Conservation (phyloP, 352 stramenopile species). For the Phytophthora quininea region DNA sequence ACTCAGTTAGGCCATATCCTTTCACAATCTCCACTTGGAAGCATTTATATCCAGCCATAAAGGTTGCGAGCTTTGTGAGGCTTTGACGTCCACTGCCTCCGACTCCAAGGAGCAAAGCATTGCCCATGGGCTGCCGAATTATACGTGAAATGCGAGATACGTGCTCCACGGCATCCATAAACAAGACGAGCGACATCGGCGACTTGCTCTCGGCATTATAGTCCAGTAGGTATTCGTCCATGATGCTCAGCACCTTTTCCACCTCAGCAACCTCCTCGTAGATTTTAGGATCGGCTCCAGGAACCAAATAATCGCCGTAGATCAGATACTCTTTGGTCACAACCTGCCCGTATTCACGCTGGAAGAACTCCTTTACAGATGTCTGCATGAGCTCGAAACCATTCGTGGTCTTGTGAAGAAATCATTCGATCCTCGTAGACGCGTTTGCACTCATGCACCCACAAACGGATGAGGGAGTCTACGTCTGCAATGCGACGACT, state of each 20-base stretch:
- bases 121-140: conserved; percentile 86
- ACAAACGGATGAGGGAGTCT: conserved; percentile 85
- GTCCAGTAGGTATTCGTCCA: conserved; percentile 91
- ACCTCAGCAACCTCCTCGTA: conserved; percentile 91
- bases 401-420: conserved; percentile 89
- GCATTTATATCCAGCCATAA: conserved; percentile 93
- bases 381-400: conserved; percentile 84
- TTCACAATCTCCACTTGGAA: conserved; percentile 97
- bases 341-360: conserved; percentile 83
- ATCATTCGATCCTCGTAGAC: conserved; percentile 96
- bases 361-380: conserved; percentile 78
- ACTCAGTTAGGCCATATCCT: conserved; percentile 92
- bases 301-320: conserved; percentile 84
- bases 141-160: conserved; percentile 85
- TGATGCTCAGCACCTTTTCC: conserved; percentile 81
- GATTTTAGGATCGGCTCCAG: conserved; percentile 79
- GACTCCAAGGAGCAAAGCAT: conserved; percentile 92
- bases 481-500: conserved; percentile 66
- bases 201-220: conserved; percentile 93
- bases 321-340: conserved; percentile 76
- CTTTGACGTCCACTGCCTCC: conserved; percentile 93
- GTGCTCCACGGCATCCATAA: conserved; percentile 89
- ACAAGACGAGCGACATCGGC: conserved; percentile 90
- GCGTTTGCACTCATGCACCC: conserved; percentile 93
- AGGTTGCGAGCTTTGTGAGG: conserved; percentile 92